phyloP scores from a whole-genome alignment of 768 basidiomycete species.

The Tulasnella sp. region DNA sequence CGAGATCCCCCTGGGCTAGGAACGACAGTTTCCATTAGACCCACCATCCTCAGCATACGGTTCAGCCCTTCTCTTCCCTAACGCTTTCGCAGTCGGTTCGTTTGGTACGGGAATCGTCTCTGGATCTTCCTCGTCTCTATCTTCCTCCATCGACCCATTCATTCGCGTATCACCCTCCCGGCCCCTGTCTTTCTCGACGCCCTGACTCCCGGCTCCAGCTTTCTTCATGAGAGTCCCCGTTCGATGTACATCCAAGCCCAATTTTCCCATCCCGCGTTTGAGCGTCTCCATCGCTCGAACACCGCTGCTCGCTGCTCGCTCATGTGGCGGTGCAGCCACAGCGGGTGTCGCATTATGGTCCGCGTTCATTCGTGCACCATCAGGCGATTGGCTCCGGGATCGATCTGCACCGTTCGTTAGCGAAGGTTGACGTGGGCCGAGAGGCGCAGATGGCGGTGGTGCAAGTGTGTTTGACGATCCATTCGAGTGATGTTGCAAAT shows the following conservation, averaged over 20 bases:
- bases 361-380: background rate
- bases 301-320: background rate
- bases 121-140: constrained; percentile 21
- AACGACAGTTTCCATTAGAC: no score
- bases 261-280: constrained; percentile 2
- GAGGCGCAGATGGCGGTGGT: constrained; percentile 49
- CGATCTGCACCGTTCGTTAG: constrained; percentile 11
- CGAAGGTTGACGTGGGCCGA: constrained; percentile 49
- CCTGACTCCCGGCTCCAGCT: background rate
- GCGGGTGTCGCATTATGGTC: background rate
- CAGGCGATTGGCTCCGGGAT: constrained; percentile 4
- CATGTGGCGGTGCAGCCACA: background rate
- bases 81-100: constrained; percentile 73
- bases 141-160: background rate
- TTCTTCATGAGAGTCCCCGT: background rate
- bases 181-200: background rate
- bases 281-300: background rate
- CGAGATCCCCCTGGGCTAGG: background rate
- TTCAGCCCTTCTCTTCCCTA: constrained; percentile 67
- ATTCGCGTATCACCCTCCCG: background rate
- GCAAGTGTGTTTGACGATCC: constrained; percentile 32
- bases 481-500: background rate
- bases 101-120: constrained; percentile 27
- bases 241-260: constrained; percentile 8
- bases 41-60: constrained; percentile 24